A percentile compares a stretch with the other conserved stretches of the same genome.
These are phyloP conservation scores for Blastocystis sp. DNA, from an alignment of 352 stramenopile species.

Conservation along the genomic window DNA sequence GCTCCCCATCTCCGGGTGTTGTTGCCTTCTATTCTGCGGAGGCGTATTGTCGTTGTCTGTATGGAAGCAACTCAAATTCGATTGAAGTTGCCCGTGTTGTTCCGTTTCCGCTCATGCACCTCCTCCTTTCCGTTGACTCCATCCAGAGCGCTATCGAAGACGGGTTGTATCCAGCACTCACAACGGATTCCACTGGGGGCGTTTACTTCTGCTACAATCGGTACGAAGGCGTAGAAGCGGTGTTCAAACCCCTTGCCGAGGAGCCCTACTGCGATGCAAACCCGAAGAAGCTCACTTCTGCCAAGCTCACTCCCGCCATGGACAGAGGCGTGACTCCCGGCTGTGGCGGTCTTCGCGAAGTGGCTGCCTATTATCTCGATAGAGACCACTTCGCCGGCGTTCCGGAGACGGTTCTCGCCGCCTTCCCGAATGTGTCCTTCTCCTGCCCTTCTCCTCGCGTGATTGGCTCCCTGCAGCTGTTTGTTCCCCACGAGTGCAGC, in stretches of 20 bases:
- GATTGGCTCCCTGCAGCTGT: slow-evolving; percentile 81
- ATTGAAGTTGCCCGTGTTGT: too few species aligned
- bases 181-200: slow-evolving; percentile 75
- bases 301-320: neutral
- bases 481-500: slow-evolving; percentile 76
- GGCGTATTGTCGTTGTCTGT: too few species aligned
- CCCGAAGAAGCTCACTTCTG: slow-evolving; percentile 72
- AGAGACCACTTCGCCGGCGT: slow-evolving; percentile 79
- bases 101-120: too few species aligned
- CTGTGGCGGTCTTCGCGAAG: slow-evolving; percentile 80
- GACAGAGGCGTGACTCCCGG: slow-evolving; percentile 69
- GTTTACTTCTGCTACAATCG: slow-evolving; percentile 76
- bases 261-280: slow-evolving; percentile 74
- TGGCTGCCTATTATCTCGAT: slow-evolving; percentile 80
- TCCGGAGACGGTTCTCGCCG: slow-evolving; percentile 76
- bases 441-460: slow-evolving; percentile 72
- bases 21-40: too few species aligned
- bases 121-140: too few species aligned
- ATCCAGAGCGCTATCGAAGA: slow-evolving; percentile 1
- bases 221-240: slow-evolving; percentile 72
- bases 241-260: slow-evolving; percentile 15
- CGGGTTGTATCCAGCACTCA: neutral
- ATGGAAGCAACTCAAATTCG: too few species aligned
- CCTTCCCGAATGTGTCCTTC: neutral
- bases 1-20: too few species aligned